Evolutionary conservation across 2,329 filamentous ascomycete species (phyloP).

Genomic region (Waltergamsia citrina): DNA sequence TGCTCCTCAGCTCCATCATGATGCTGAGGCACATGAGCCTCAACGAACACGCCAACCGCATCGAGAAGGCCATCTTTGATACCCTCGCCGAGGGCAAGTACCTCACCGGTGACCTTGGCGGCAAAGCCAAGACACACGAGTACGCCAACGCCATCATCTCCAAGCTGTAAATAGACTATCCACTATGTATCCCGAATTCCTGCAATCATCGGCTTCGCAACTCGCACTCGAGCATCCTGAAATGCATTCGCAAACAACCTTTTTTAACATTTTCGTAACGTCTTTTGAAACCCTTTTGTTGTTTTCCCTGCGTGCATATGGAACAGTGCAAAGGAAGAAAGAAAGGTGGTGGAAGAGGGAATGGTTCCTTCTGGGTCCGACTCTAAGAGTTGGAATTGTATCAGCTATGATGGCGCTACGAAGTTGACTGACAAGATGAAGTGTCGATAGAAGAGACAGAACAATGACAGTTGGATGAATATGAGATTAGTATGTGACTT

Average conservation of each 20-base stretch:
- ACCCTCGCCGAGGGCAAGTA: constrained; percentile 93
- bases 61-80: constrained; percentile 92
- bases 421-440: background rate
- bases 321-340: background rate
- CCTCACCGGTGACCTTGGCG: constrained; percentile 91
- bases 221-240: too few relatives aligned
- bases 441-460: background rate
- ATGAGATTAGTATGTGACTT: too few relatives aligned
- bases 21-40: constrained; percentile 99
- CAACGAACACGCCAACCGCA: constrained; percentile 71
- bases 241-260: background rate
- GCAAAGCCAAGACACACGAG: constrained; percentile 91
- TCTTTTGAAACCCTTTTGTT: background rate
- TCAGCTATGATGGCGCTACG: constrained; percentile 2
- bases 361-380: background rate
- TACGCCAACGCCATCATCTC: constrained; percentile 87
- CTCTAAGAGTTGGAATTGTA: background rate
- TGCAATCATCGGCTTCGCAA: too few relatives aligned
- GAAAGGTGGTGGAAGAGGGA: background rate
- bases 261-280: background rate
- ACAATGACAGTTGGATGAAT: background rate
- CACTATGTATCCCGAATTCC: too few relatives aligned
- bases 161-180: constrained; percentile 38
- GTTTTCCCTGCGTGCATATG: background rate
- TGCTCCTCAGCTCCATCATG: constrained; percentile 95